These are phyloP conservation scores for Ustilago cynodontis DNA, from an alignment of 1,284 basidiomycete species.

Conservation along the genomic window DNA sequence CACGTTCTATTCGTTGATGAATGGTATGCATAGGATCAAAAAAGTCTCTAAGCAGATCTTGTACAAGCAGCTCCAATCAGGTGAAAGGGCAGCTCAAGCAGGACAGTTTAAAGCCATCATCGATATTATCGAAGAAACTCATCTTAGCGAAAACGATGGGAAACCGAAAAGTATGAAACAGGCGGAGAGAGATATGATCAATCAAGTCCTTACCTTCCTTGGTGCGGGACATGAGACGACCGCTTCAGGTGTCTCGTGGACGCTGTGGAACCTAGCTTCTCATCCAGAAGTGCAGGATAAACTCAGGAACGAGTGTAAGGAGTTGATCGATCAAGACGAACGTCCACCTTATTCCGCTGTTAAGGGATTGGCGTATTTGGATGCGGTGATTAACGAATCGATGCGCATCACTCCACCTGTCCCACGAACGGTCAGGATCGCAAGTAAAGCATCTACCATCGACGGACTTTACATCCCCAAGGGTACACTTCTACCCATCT, in stretches of 20 bases:
- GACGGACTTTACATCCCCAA: constrained; percentile 58
- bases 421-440: constrained; percentile 48
- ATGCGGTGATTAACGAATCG: constrained; percentile 76
- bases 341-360: constrained; percentile 73
- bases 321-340: constrained; percentile 45
- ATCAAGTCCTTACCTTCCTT: constrained; percentile 60
- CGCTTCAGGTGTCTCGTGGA: constrained; percentile 80
- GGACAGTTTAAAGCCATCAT: constrained; percentile 47
- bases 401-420: constrained; percentile 60
- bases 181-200: constrained; percentile 55
- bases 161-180: constrained; percentile 52
- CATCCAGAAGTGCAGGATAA: constrained; percentile 75
- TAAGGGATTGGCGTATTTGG: constrained; percentile 78
- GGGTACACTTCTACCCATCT: constrained; percentile 49
- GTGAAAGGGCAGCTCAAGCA: constrained; percentile 16
- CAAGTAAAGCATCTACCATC: constrained; percentile 40
- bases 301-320: constrained; percentile 75
- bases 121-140: constrained; percentile 47
- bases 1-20: constrained; percentile 27
- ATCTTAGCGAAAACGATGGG: constrained; percentile 46
- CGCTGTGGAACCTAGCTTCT: constrained; percentile 77
- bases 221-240: constrained; percentile 72
- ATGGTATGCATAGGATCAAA: constrained; percentile 57
- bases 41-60: constrained; percentile 53
- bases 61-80: constrained; percentile 55